Evolutionary conservation across 805 yeast species (phyloP).

Genomic region (Kuraishia ogatae): DNA sequence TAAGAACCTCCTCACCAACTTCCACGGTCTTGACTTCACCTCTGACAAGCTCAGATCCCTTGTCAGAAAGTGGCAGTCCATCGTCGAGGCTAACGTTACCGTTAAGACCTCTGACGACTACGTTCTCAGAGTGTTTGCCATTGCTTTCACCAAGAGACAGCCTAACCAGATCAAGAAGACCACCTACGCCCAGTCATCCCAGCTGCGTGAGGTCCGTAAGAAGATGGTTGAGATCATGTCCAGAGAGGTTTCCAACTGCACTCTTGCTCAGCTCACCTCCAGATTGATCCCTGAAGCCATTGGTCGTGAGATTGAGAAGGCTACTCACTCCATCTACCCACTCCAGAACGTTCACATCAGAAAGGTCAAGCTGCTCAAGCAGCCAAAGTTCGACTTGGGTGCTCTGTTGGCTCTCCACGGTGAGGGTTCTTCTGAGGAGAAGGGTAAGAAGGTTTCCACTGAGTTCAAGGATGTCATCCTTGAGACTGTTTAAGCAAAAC

Average conservation of each 20-base stretch:
- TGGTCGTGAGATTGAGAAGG: constrained; percentile 97
- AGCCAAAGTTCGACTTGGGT: constrained; percentile 98
- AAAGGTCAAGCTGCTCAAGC: constrained; percentile 97
- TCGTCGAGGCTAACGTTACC: constrained; percentile 96
- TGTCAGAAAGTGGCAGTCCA: constrained; percentile 98
- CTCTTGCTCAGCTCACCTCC: constrained; percentile 93
- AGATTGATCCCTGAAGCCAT: constrained; percentile 98
- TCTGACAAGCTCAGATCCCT: constrained; percentile 95
- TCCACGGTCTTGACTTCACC: constrained; percentile 99
- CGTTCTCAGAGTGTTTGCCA: constrained; percentile 92
- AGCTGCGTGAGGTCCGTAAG: constrained; percentile 95
- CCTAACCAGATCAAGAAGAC: constrained; percentile 96
- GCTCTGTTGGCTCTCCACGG: constrained; percentile 95
- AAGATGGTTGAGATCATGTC: constrained; percentile 93
- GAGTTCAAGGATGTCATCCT: constrained; percentile 99
- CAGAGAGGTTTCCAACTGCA: constrained; percentile 91
- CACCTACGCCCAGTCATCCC: constrained; percentile 95
- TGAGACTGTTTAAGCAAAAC: constrained; percentile 72
- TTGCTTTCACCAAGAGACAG: constrained; percentile 98
- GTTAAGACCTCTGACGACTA: constrained; percentile 97
- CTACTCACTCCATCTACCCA: constrained; percentile 92
- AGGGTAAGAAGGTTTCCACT: constrained; percentile 91
- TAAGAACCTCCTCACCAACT: constrained; percentile 96
- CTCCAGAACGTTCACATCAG: constrained; percentile 98
- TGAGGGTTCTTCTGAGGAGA: constrained; percentile 88